Conservation (phyloP, 2,329 filamentous ascomycete genomes). For the Trichoderma brevicompactum region DNA sequence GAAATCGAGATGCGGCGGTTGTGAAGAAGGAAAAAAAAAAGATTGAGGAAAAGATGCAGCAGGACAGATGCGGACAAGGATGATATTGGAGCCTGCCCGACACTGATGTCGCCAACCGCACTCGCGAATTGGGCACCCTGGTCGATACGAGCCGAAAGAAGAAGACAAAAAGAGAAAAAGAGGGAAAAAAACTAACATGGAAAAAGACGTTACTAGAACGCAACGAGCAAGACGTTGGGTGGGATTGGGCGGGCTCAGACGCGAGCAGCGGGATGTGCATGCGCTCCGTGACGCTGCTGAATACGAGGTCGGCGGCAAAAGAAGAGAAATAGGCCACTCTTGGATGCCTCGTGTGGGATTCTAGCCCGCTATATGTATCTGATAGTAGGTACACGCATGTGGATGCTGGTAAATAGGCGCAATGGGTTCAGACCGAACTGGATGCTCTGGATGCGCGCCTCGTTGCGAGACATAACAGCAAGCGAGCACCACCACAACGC, state of each 20-base stretch:
- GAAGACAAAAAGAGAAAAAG: background rate
- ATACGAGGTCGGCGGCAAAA: too few species aligned
- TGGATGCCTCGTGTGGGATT: background rate
- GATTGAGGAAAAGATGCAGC: too few species aligned
- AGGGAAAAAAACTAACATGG: background rate
- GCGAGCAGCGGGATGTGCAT: background rate
- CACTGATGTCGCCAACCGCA: too few species aligned
- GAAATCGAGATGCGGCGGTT: constrained; percentile 26
- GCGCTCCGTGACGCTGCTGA: background rate
- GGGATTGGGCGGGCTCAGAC: background rate
- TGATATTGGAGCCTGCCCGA: too few species aligned
- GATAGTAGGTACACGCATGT: too few species aligned
- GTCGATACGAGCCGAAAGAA: background rate
- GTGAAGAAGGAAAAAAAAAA: background rate
- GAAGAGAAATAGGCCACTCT: background rate
- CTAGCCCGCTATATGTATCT: constrained; percentile 20
- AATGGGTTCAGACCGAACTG: too few species aligned
- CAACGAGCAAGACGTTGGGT: background rate
- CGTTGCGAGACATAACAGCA: too few species aligned
- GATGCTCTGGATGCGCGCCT: too few species aligned
- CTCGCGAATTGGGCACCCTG: too few species aligned
- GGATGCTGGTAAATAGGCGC: too few species aligned
- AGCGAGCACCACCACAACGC: too few species aligned
- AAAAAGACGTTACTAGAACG: background rate
- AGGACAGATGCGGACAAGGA: too few species aligned